Conservation (phyloP, 129 eudicot genomes). For the Calendula officinalis region DNA sequence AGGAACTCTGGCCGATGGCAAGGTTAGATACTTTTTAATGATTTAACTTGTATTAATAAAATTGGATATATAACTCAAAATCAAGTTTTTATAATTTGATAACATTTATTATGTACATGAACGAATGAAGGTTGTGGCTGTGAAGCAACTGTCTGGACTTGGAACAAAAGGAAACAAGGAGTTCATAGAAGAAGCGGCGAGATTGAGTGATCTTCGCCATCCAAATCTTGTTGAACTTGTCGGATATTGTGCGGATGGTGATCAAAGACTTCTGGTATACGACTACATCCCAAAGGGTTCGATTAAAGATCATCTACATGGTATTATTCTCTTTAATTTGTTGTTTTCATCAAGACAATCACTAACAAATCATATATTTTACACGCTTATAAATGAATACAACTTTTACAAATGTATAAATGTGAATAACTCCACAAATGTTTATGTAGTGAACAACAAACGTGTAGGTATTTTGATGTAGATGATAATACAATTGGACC, state of each 20-base stretch:
- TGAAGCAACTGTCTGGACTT: constrained; percentile 59
- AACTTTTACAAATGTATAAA: too few relatives aligned
- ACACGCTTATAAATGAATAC: too few relatives aligned
- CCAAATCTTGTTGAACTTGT: constrained; percentile 58
- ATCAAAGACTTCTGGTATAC: constrained; percentile 61
- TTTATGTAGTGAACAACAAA: too few relatives aligned
- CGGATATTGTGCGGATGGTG: constrained; percentile 76
- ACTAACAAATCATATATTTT: too few relatives aligned
- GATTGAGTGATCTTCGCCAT: constrained; percentile 52
- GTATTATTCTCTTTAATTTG: constrained; percentile 27
- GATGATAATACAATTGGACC: too few relatives aligned
- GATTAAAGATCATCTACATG: constrained; percentile 39
- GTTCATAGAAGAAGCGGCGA: constrained; percentile 46
- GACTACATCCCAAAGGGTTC: constrained; percentile 63
- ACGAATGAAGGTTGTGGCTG: constrained; percentile 58
- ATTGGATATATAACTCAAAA: not conserved
- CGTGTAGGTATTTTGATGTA: too few relatives aligned
- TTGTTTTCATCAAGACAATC: not conserved
- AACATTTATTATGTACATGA: constrained; percentile 1
- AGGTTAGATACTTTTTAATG: constrained; percentile 37
- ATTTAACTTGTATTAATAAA: not conserved
- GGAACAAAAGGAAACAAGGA: constrained; percentile 55
- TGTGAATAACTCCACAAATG: too few relatives aligned
- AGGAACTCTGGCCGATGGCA: constrained; percentile 52
- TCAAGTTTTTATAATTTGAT: constrained; percentile 10